Base-by-base conservation (phyloP, 371 early-diverging fungal species). In the Mucor saturninus region DNA sequence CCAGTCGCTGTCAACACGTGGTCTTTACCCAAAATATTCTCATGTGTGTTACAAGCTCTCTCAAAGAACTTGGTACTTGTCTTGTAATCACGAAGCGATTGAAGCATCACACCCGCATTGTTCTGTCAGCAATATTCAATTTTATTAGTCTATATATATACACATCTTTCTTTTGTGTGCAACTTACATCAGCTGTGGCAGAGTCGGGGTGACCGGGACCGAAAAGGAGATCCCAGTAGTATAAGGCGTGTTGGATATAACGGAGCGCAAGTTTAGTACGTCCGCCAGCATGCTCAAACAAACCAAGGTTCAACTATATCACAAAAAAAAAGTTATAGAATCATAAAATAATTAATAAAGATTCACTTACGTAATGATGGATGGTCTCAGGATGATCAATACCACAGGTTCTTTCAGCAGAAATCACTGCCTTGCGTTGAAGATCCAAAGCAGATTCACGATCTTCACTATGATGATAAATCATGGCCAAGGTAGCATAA, bases 371-470 rank as follows among this genome's bases (percentile, higher is more conserved):
- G 80, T 95, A 97, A 75, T 91, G 90, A 79, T 94, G 93, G 56
- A 95, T 70, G 3, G 97, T 95, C 67, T 95, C 94, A 29, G 93
- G 88, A 48, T 91, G 86, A 73, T 97, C 98, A 28, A 94, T 74
- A 35, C 98, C 98, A 50, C 78, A 75, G 1, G 93, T 90, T 63
- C 96, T 83, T 69, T 97, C 98, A 4, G 87, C 80, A 49, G 93
- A 86, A 56, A 96, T 85, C 38, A 95, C 90, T 0, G 95, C 94
- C 77, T 93, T 91, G 49, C 91, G 89, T 76, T 94, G 94, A 65
- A 89, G 88, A 59, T 88, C 90, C 28, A 88, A 76, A 3, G 95
- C 93, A 32, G 83, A 71, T 57, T 90, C 91, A 45, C 79, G 72
- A 30, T 96, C 92, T n/a, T 88, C 91, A 6, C 84, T 71, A 28